phyloP scores from a whole-genome alignment of 2,329 filamentous ascomycete genomes.

The Aspergillus awamori region DNA sequence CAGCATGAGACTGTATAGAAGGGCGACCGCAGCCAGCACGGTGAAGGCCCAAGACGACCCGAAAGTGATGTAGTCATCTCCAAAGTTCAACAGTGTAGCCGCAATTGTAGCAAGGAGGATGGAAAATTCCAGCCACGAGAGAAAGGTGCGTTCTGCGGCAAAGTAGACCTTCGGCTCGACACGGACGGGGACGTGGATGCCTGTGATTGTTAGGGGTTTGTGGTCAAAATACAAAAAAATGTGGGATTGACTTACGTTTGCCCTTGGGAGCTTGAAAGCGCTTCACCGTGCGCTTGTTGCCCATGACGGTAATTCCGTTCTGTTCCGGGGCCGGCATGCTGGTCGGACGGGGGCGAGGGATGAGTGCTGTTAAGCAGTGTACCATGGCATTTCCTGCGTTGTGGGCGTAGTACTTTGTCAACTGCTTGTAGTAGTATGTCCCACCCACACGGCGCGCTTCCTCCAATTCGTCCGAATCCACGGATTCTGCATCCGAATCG shows the following conservation, averaged over 20 bases:
- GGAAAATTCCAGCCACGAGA: slow-evolving; percentile 96
- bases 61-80: slow-evolving; percentile 63
- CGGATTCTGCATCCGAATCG: slow-evolving; percentile 84
- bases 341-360: slow-evolving; percentile 56
- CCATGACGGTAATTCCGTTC: slow-evolving; percentile 43
- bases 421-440: slow-evolving; percentile 69
- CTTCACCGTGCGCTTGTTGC: slow-evolving; percentile 51
- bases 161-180: slow-evolving; percentile 99
- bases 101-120: slow-evolving; percentile 91
- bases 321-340: slow-evolving; percentile 41
- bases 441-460: slow-evolving; percentile 77
- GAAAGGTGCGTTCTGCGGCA: slow-evolving; percentile 91
- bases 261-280: slow-evolving; percentile 62
- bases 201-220: slow-evolving; percentile 46
- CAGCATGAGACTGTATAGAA: slow-evolving; percentile 81
- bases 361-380: slow-evolving; percentile 48
- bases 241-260: slow-evolving; percentile 48
- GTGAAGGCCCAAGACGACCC: slow-evolving; percentile 78
- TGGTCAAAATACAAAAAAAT: neutral
- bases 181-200: slow-evolving; percentile 92
- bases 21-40: slow-evolving; percentile 71
- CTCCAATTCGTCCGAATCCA: slow-evolving; percentile 73
- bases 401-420: slow-evolving; percentile 57
- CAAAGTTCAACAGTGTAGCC: slow-evolving; percentile 80
- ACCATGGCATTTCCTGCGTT: slow-evolving; percentile 51